Evolutionary conservation across 306 rosid genomes (phyloP).

Genomic region (Acacia melanoxylon): DNA sequence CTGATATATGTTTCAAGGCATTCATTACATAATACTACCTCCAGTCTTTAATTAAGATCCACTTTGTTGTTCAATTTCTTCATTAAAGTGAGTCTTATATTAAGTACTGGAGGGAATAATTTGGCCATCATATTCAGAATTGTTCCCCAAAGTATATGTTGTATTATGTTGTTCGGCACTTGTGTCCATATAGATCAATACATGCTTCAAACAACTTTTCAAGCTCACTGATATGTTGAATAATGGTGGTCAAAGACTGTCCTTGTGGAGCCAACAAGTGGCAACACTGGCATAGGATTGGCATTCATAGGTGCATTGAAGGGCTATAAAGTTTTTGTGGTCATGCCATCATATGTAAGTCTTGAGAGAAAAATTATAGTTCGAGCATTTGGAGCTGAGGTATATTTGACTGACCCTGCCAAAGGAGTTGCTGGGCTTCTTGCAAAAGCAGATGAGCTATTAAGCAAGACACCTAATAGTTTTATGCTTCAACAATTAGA

Average conservation of each 20-base stretch:
- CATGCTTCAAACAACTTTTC: constrained; percentile 18
- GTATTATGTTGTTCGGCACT: neutral
- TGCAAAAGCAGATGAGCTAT: constrained; percentile 59
- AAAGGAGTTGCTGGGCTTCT: constrained; percentile 55
- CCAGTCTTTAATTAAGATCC: too few relatives aligned
- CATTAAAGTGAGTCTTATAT: too few relatives aligned
- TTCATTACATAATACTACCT: neutral
- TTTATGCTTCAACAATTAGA: constrained; percentile 56
- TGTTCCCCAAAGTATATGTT: neutral
- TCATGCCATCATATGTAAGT: constrained; percentile 63
- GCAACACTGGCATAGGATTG: constrained; percentile 88
- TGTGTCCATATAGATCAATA: neutral
- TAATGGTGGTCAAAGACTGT: constrained; percentile 51
- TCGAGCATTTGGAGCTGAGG: constrained; percentile 83
- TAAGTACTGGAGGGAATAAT: too few relatives aligned
- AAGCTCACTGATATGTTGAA: constrained; percentile 15
- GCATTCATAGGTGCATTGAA: constrained; percentile 72
- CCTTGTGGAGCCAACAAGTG: constrained; percentile 75
- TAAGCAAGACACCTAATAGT: constrained; percentile 57
- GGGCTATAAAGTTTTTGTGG: constrained; percentile 63
- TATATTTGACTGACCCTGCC: constrained; percentile 62
- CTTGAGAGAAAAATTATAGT: constrained; percentile 70
- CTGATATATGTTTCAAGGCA: constrained; percentile 1
- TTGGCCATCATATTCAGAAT: neutral
- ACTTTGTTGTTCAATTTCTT: too few relatives aligned